Evolutionary conservation across 768 basidiomycete species (phyloP), one percentile per base, ranked within the genome.

Genomic region (Phaeotremella fagi): DNA sequence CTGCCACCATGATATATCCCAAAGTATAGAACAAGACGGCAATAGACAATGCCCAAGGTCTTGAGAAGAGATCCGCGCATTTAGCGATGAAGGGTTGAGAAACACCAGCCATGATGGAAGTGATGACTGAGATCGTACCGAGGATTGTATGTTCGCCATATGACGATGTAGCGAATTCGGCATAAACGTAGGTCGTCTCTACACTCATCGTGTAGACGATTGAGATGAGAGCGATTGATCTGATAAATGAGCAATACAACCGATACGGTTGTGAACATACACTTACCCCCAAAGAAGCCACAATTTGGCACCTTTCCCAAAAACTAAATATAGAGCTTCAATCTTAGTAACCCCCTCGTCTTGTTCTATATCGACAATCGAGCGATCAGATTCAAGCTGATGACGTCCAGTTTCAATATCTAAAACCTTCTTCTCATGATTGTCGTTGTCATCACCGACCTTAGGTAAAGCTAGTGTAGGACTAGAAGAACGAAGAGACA

Each of bases 1-100:
- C 61, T 33, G 70, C 64, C 12, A 66, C 64, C 28, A 76, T 59
- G 60, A 70, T 55, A 47, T 66, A 74, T 9, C 75, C 75, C 37
- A 73, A 27, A 23, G 54, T 54, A 29, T 72, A 71, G 38, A 69
- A 64, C 16, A 59, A 45, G 28, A 74, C 37, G 2, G 65, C 48
- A 35, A 70, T 38, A 20, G 50, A 15, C 33, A 69, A 63, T 16
- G 68, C 60, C 23, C 48, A 46, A 9, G 70, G 70, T 6, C 74
- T 60, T 7, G 59, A 60, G 43, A 60, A 59, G 11, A 71, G 52
- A 53, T 75, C 74, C 42, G 64, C 52, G 22, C 64, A 27, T 48
- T 70, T 70, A 36, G 59, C 64, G 45, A 64, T 58, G 61, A 70
- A 72, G 4, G 72, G 70, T 9, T 60, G 50, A 36, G 58, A 46